phyloP scores from a whole-genome alignment of 306 rosid species.

The Fragaria ananassa region DNA sequence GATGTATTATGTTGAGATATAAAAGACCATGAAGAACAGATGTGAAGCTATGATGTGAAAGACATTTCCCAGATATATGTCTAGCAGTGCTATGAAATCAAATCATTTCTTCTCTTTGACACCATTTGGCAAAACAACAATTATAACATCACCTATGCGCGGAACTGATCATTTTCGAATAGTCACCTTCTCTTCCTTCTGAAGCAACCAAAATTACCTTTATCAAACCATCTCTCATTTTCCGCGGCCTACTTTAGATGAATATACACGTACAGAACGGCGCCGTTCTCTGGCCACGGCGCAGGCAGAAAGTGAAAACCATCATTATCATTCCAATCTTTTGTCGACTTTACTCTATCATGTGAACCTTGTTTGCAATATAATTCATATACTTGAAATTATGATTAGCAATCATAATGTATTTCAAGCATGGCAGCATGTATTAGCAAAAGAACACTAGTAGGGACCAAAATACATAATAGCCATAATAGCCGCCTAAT shows the following conservation, averaged over 20 bases:
- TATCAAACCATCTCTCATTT: neutral
- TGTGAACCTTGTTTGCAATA: neutral
- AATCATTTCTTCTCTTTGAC: neutral
- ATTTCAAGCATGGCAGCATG: neutral
- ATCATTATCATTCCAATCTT: conserved; percentile 8
- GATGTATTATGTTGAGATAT: too few species aligned
- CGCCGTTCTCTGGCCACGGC: neutral
- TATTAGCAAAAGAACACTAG: conserved; percentile 28
- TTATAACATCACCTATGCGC: conserved; percentile 34
- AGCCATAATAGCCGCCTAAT: conserved; percentile 31
- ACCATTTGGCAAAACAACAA: neutral
- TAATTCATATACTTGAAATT: neutral
- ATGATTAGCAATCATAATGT: neutral
- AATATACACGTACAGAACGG: neutral
- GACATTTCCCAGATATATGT: neutral
- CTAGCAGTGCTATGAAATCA: neutral
- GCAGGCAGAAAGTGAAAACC: conserved; percentile 4
- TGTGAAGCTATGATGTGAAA: neutral
- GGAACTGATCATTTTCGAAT: conserved; percentile 33
- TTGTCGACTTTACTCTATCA: neutral
- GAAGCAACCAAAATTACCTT: conserved; percentile 40
- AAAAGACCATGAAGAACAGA: too few species aligned
- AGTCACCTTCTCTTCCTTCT: conserved; percentile 32
- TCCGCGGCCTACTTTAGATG: neutral
- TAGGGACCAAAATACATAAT: conserved; percentile 37